Evolutionary conservation across 306 rosid species (phyloP).

Genomic region (Sphenostylis stenocarpa): DNA sequence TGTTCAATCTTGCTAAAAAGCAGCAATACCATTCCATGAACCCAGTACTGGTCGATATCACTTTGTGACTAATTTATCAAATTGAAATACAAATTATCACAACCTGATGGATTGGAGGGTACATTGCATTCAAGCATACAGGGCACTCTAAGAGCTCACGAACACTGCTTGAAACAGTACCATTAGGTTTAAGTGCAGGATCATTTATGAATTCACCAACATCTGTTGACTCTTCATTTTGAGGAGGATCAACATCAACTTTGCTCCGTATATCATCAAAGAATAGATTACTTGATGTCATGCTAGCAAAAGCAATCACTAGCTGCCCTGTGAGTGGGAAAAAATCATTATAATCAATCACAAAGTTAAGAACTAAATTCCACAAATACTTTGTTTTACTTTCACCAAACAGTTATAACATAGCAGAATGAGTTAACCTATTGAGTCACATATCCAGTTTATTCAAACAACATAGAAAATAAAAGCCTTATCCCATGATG

Average conservation of each 20-base stretch:
- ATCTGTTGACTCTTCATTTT: constrained; percentile 60
- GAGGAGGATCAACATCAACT: constrained; percentile 85
- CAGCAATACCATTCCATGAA: not conserved
- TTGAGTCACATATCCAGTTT: not conserved
- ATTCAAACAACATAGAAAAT: not conserved
- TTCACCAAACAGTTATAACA: not conserved
- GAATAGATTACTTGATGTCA: constrained; percentile 69
- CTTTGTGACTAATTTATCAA: not conserved
- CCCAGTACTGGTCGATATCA: not conserved
- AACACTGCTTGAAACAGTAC: constrained; percentile 76
- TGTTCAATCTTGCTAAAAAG: not conserved
- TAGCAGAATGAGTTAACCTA: not conserved
- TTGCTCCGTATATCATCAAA: constrained; percentile 70
- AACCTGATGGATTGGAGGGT: constrained; percentile 98
- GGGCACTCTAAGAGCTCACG: constrained; percentile 96
- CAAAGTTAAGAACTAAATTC: constrained; percentile 6
- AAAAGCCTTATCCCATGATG: not conserved
- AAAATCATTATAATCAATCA: not conserved
- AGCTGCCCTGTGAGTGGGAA: constrained; percentile 21
- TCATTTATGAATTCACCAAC: constrained; percentile 64
- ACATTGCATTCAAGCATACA: constrained; percentile 91
- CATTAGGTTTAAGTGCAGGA: constrained; percentile 55
- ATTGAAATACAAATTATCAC: too few relatives aligned
- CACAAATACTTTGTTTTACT: not conserved
- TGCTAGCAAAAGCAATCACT: constrained; percentile 34